Conservation (phyloP, 352 stramenopile species). For the Globisporangium recalcitrans region DNA sequence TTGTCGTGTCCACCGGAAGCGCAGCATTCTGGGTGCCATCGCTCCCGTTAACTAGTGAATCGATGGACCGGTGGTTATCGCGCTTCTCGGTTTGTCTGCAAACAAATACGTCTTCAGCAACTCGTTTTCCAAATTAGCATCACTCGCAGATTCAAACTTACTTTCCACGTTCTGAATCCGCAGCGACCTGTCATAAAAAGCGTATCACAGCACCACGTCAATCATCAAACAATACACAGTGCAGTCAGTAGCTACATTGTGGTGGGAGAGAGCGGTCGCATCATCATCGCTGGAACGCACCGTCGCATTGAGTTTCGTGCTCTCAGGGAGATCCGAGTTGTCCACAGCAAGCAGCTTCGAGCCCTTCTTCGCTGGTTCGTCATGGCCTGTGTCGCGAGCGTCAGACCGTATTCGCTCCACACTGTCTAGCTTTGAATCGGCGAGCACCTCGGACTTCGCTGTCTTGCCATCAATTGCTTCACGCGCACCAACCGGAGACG, state of each 20-base stretch:
- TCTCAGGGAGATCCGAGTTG: neutral
- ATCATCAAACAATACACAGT: neutral
- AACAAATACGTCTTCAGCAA: neutral
- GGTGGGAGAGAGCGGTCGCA: neutral
- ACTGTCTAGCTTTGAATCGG: neutral
- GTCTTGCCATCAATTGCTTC: constrained; percentile 43
- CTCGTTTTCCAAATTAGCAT: neutral
- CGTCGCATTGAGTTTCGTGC: neutral
- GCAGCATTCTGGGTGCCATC: neutral
- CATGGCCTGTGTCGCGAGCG: neutral
- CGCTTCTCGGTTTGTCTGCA: neutral
- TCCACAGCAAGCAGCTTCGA: neutral
- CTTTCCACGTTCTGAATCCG: neutral
- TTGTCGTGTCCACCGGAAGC: neutral
- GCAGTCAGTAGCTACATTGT: constrained; percentile 2
- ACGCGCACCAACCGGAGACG: constrained; percentile 22
- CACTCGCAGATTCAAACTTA: neutral
- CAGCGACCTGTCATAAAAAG: neutral
- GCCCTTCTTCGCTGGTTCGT: constrained; percentile 1
- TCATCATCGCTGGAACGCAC: neutral
- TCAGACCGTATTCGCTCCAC: neutral
- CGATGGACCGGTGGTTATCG: neutral
- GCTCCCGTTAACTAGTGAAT: neutral
- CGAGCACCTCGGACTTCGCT: constrained; percentile 51
- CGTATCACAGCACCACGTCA: neutral